Evolutionary conservation across 2,329 filamentous ascomycete species (phyloP), one percentile per base, ranked within the genome.

Genomic region (Penicillium sp.): DNA sequence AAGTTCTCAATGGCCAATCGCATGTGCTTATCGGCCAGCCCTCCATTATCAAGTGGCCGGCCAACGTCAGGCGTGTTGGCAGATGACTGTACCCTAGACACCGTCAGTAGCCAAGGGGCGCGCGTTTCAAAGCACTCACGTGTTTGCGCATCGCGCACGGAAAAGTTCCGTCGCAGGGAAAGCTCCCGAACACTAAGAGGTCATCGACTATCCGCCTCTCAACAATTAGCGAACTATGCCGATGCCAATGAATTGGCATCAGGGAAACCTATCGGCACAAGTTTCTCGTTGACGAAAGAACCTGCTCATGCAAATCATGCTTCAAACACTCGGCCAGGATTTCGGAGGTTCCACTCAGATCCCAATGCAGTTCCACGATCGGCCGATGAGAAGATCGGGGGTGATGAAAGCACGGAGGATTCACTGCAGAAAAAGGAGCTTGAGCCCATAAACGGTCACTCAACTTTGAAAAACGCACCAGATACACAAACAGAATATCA

Each of bases 11-110:
- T 57, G 52, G 34, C 52, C 42, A 54, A 45, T 53, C 51, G 55
- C 45, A 33, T 46, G 9, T 34, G 38, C 36, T 46, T 44, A 24
- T 52, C 57, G 26, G 46, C 41, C 26, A 56, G 51, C 28, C 48
- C 47, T 12, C 43, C 56, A 28, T 42, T 52, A 28, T 48, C 47
- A 3, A 55, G 34, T 52, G 44, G 52, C 47, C 42, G 46, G 39
- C 39, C 49, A 42, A 41, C 38, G 9, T 42, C 52, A 2, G 45
- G 38, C 9, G 13, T 45, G 21, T 23, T 47, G 16, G 33, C 47
- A 10, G 55, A 58, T 36, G 55, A 56, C 18, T 42, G 44, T 29
- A 52, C 48, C 24, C 38, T 47, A 13, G 57, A 60, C 7, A 52
- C 48, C 15, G 33, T 41, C 23, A 60, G 57, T 43, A 56, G 44